phyloP scores from a whole-genome alignment of 139 green algal species.

The Coelastrella sp. region DNA sequence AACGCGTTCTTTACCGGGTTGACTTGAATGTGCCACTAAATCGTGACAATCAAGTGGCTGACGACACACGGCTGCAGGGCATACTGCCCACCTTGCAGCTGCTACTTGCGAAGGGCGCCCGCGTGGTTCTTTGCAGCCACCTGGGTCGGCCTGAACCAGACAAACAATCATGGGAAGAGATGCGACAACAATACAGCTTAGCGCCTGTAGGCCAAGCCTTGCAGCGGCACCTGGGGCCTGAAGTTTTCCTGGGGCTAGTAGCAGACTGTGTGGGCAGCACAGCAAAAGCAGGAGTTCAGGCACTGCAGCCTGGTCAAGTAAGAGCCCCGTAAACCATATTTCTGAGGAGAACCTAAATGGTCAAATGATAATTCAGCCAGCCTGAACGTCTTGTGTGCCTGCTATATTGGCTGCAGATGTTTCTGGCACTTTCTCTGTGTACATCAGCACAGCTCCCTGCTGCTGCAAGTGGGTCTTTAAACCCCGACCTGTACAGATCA shows the following conservation, averaged over 20 bases:
- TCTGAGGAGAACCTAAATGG: background rate
- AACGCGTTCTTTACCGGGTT: conserved; percentile 13
- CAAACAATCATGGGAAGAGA: background rate
- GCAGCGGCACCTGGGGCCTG: background rate
- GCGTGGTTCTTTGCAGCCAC: conserved; percentile 26
- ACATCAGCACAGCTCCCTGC: no score
- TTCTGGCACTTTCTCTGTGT: no score
- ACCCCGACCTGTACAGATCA: no score
- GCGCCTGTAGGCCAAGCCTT: conserved; percentile 3
- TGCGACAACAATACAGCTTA: background rate
- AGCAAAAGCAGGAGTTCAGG: background rate
- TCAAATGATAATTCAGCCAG: no score
- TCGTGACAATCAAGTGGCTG: background rate
- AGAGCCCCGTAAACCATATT: background rate
- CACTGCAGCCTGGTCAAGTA: conserved; percentile 19
- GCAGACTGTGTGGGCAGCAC: conserved; percentile 12
- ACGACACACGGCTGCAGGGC: conserved; percentile 6
- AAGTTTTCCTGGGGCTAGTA: conserved; percentile 5
- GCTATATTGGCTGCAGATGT: no score
- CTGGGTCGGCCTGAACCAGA: conserved; percentile 1
- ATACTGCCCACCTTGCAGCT: conserved; percentile 32
- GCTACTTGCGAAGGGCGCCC: background rate
- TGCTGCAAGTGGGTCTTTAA: no score
- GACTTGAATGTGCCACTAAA: background rate
- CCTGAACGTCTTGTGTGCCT: no score